Evolutionary conservation across 139 green algal species (phyloP).

Genomic region (Coelastrella sp.): DNA sequence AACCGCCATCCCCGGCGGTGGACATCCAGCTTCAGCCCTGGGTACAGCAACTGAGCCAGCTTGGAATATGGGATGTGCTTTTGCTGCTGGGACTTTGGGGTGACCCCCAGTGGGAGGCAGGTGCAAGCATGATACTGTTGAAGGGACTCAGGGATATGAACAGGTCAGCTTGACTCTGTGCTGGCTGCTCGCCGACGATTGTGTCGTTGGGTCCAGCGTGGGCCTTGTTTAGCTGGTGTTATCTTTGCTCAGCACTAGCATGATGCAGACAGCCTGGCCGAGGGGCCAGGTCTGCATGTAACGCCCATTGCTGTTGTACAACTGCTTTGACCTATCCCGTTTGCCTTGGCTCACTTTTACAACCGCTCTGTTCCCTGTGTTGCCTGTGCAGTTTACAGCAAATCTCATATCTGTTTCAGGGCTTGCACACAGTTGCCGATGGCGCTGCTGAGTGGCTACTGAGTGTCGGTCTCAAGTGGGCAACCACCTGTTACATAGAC

Average conservation of each 20-base stretch:
- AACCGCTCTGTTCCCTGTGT: too few relatives aligned
- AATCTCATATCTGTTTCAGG: not conserved
- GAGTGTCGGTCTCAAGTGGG: not conserved
- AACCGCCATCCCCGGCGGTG: not conserved
- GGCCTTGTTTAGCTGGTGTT: too few relatives aligned
- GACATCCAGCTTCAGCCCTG: not conserved
- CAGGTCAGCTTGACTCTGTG: not conserved
- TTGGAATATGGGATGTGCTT: slow-evolving; percentile 10
- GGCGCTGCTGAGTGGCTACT: slow-evolving; percentile 18
- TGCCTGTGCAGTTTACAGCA: not conserved
- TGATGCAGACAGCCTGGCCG: too few relatives aligned
- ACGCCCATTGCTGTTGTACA: too few relatives aligned
- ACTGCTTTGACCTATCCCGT: too few relatives aligned
- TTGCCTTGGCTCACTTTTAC: too few relatives aligned
- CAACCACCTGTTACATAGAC: slow-evolving; percentile 11
- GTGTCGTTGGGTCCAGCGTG: too few relatives aligned
- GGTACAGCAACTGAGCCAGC: slow-evolving; percentile 10
- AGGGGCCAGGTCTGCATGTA: too few relatives aligned
- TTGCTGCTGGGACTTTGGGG: slow-evolving; percentile 14
- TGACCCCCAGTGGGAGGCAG: slow-evolving; percentile 13
- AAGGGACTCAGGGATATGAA: not conserved
- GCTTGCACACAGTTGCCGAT: not conserved
- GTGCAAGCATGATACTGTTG: slow-evolving; percentile 18
- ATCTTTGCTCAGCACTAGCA: too few relatives aligned
- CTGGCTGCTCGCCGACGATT: not conserved